Evolutionary conservation across 1,284 basidiomycete genomes (phyloP).

Genomic region (Bjerkandera adusta): DNA sequence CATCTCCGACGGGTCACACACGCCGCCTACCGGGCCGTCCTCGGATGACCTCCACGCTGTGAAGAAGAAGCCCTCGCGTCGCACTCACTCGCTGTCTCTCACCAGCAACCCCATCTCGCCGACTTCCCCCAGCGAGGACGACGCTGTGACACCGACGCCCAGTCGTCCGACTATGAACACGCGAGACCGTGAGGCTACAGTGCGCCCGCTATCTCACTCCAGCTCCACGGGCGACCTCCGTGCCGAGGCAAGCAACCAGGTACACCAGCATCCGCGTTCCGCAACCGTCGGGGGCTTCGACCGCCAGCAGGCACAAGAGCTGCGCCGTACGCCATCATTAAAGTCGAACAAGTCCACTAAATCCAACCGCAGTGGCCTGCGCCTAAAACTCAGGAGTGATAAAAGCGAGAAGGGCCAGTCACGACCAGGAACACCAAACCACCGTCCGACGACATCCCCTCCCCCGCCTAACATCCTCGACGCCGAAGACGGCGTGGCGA

Average conservation of each 20-base stretch:
- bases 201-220: conserved; percentile 33
- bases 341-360: conserved; percentile 19
- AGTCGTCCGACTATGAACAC: conserved; percentile 24
- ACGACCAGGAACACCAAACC: conserved; percentile 18
- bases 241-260: conserved; percentile 23
- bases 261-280: conserved; percentile 20
- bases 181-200: conserved; percentile 16
- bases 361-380: conserved; percentile 25
- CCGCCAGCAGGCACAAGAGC: conserved; percentile 12
- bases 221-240: conserved; percentile 40
- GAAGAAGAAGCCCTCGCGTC: conserved; percentile 2
- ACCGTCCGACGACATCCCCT: conserved; percentile 26
- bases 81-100: conserved; percentile 18
- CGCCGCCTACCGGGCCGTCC: conserved; percentile 16
- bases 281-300: conserved; percentile 20
- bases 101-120: conserved; percentile 10
- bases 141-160: conserved; percentile 33
- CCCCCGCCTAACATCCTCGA: conserved; percentile 23
- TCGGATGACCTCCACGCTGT: conserved; percentile 6
- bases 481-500: conserved; percentile 34
- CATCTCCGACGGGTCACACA: conserved; percentile 18
- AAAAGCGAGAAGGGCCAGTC: conserved; percentile 16
- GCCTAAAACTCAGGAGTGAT: conserved; percentile 19
- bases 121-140: conserved; percentile 18
- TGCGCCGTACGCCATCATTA: conserved; percentile 9